These are phyloP conservation scores for Melanopsichium pennsylvanicum DNA, from an alignment of 1,284 basidiomycete species.

Conservation along the genomic window DNA sequence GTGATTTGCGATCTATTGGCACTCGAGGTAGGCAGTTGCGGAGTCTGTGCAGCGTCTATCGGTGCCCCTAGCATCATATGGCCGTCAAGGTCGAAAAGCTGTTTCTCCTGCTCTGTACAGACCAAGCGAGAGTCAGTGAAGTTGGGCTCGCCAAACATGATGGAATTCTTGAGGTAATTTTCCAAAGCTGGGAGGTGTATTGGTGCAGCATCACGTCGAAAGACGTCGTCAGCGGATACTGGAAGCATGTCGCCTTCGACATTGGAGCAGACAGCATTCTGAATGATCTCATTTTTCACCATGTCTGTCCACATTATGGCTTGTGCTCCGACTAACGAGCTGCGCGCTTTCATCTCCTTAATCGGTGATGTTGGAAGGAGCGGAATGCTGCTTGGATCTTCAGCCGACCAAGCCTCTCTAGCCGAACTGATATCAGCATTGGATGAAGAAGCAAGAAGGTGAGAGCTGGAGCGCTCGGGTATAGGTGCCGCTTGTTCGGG, in stretches of 20 bases:
- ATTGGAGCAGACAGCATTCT: slow-evolving; percentile 9
- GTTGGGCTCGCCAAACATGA: slow-evolving; percentile 41
- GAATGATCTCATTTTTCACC: slow-evolving; percentile 12
- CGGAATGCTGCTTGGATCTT: slow-evolving; percentile 30
- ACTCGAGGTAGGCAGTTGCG: neutral
- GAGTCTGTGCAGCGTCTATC: neutral
- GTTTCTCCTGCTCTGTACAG: slow-evolving; percentile 41
- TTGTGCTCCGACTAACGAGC: slow-evolving; percentile 3
- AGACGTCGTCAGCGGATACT: slow-evolving; percentile 57
- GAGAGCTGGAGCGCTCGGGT: slow-evolving; percentile 35
- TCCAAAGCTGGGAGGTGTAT: slow-evolving; percentile 65
- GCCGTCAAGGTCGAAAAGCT: slow-evolving; percentile 43
- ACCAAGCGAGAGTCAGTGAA: slow-evolving; percentile 34
- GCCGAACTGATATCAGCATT: neutral
- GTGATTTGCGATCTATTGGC: neutral
- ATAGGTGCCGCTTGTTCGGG: slow-evolving; percentile 13
- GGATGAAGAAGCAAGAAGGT: neutral
- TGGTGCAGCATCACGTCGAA: slow-evolving; percentile 53
- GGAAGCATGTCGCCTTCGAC: slow-evolving; percentile 19
- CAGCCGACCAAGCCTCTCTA: slow-evolving; percentile 12
- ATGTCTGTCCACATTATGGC: slow-evolving; percentile 9
- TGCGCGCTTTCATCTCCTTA: neutral
- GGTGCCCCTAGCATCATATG: neutral
- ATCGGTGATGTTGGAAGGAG: slow-evolving; percentile 9
- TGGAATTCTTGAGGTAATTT: slow-evolving; percentile 41